phyloP scores from a whole-genome alignment of 495 filamentous ascomycete genomes.

The Penicillium ochrochloron region DNA sequence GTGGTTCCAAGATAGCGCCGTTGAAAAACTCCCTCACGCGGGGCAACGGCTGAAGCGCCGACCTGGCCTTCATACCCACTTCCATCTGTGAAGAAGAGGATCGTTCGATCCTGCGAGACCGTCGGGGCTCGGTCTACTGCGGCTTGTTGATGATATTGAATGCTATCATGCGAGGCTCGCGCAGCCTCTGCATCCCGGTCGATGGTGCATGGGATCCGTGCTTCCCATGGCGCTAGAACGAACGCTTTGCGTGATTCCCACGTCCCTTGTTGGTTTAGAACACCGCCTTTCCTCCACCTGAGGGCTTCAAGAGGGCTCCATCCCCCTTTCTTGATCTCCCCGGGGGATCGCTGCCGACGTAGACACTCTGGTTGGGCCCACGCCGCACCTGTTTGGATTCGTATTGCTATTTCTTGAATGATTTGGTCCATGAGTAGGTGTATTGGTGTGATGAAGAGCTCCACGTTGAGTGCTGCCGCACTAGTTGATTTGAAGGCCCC shows the following conservation, averaged over 20 bases:
- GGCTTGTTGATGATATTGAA: not conserved
- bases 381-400: no score
- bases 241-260: not conserved
- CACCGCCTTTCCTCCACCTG: not conserved
- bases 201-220: not conserved
- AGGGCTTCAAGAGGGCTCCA: not conserved
- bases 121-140: not conserved
- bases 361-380: not conserved
- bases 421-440: not conserved
- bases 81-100: not conserved
- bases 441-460: not conserved
- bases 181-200: not conserved
- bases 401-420: not conserved
- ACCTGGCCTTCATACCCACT: not conserved
- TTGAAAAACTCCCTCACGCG: no score
- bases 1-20: no score
- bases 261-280: not conserved
- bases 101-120: not conserved
- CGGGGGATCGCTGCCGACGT: not conserved
- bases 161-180: not conserved
- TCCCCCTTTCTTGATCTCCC: not conserved
- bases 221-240: not conserved
- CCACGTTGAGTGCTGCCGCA: not conserved
- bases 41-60: not conserved
- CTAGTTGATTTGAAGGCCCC: constrained; percentile 1